Conservation (phyloP, 306 rosid species). For the Rubus idaeus region DNA sequence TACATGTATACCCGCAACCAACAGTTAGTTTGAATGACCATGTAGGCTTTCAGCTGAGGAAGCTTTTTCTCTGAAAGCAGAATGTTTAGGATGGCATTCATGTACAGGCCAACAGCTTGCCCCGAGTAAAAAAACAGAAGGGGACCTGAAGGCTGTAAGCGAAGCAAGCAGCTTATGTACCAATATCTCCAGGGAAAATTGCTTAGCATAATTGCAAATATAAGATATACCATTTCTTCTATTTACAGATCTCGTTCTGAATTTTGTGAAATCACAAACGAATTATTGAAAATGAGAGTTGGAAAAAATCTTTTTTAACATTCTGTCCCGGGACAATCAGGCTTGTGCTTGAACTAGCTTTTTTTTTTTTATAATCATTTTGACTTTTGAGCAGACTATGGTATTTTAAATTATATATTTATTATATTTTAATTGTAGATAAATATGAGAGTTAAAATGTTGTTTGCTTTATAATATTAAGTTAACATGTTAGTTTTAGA, state of each 20-base stretch:
- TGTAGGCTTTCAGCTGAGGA: neutral
- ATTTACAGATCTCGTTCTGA: neutral
- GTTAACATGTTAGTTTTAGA: no score
- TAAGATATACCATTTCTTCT: slow-evolving; percentile 7
- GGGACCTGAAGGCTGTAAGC: slow-evolving; percentile 8
- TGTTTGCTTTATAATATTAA: no score
- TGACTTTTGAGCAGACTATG: no score
- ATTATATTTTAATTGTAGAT: no score
- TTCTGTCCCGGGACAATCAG: no score
- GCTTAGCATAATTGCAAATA: neutral
- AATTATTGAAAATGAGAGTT: neutral
- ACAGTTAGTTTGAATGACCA: slow-evolving; percentile 20
- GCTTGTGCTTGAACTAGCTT: no score
- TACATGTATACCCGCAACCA: slow-evolving; percentile 13
- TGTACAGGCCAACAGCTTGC: slow-evolving; percentile 20
- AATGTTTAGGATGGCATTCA: neutral
- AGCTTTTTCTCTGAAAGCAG: neutral
- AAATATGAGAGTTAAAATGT: no score
- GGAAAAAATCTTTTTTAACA: neutral
- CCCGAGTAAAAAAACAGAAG: neutral
- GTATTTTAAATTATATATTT: no score
- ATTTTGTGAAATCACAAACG: neutral
- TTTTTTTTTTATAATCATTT: no score
- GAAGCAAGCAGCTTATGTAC: neutral
- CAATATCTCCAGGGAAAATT: neutral